Evolutionary conservation across 192 early-diverging fungal species (phyloP), one percentile per base, ranked within the genome.

Genomic region (Backusella parvicylindrica): DNA sequence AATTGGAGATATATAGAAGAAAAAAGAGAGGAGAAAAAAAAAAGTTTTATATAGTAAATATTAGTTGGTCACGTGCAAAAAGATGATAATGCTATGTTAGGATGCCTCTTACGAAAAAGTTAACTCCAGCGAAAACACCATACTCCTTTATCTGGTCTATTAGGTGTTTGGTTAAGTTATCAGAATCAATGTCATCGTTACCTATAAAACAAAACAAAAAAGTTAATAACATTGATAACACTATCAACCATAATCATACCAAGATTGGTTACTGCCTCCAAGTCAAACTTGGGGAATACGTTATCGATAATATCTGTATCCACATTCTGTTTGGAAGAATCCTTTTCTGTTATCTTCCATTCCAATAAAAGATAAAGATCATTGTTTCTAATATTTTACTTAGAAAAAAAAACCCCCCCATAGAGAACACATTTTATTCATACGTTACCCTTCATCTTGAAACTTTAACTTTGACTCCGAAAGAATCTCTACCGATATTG

Each of bases 281-380:
- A 13, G 1, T 47, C 30, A 36, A 76, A 70, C n/a, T 36, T 21
- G 8, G 56, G 68, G 26, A 31, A 0, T 23, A 76, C 47, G 18
- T 32, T 47, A 30, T 76, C 75, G 32, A 68, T 64, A 0, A 76
- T 38, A 64, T 50, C 56, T 2, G 43, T 16, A 30, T 70, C 68
- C 15, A 76, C 23, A 32, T 36, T 49, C 16, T 13, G 21, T 7
- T 67, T 33, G 2, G 35, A 7, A 1, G 16, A 4, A 6, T 36
- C 33, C 16, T 53, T 72, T 16, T 31, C 30, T 43, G 37, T 18
- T 13, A 38, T 49, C 18, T 33, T 72, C 71, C 71, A 72, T 12
- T 33, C 26, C 15, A 72, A 18, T 1, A 60, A 32, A 5, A 72
- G n/a, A 33, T 72, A 43, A n/a, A 49, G 71, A 60, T 63, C 30